Conservation (phyloP, 2,329 filamentous ascomycete species). For the Eurotiales sp. region DNA sequence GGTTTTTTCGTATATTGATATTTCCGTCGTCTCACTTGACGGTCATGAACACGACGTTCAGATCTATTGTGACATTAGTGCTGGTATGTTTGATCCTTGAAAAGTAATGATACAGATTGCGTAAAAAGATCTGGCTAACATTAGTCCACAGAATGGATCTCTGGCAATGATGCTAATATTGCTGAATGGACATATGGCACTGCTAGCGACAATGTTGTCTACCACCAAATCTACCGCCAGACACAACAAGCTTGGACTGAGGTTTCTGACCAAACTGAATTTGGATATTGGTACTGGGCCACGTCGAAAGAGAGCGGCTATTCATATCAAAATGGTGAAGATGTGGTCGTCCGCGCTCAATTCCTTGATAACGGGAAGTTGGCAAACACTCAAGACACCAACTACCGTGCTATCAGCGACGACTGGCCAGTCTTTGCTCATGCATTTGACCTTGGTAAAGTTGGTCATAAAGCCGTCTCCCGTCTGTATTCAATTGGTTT, state of each 20-base stretch:
- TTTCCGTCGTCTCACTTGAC: constrained; percentile 60
- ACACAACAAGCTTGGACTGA: constrained; percentile 47
- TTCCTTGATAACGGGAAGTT: constrained; percentile 46
- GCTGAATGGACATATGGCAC: constrained; percentile 61
- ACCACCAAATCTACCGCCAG: constrained; percentile 55
- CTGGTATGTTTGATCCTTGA: constrained; percentile 58
- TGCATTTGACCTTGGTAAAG: constrained; percentile 46
- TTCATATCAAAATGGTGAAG: constrained; percentile 47
- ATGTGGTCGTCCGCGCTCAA: constrained; percentile 43
- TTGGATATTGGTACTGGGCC: constrained; percentile 53
- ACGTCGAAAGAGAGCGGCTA: constrained; percentile 40
- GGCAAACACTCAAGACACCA: constrained; percentile 42
- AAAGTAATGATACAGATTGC: no score
- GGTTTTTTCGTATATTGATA: constrained; percentile 66
- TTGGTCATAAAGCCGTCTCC: constrained; percentile 24
- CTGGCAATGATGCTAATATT: constrained; percentile 55
- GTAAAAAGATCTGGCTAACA: neutral
- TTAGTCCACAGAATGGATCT: constrained; percentile 60
- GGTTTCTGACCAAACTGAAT: constrained; percentile 46
- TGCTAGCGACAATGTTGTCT: constrained; percentile 51
- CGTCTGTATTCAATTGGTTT: constrained; percentile 49
- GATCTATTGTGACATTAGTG: constrained; percentile 69
- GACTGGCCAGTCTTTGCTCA: constrained; percentile 54
- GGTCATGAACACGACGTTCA: constrained; percentile 61
- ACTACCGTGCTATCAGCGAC: constrained; percentile 48